Base-by-base conservation (phyloP, 1,284 basidiomycete species). In the Trichosporon faecale region DNA sequence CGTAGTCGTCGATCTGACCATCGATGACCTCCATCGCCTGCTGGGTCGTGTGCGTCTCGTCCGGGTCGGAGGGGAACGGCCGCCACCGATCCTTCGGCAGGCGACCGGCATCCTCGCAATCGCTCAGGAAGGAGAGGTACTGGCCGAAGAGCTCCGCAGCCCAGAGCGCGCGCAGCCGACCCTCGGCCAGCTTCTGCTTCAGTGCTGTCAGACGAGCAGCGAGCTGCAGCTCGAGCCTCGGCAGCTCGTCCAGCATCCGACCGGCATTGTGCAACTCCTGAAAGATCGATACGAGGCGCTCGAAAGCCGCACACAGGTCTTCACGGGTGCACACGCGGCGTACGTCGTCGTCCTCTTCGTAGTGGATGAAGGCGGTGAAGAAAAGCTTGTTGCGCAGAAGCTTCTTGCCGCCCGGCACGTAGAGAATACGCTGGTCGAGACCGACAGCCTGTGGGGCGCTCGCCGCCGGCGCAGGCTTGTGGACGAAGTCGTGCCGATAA, bases 261-360 rank as follows among this genome's bases (percentile, higher is more conserved):
- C 29, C 18, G 5, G 57, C 57, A 29, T 61, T 61, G 57, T 61
- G 57, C 29, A 61, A 18, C 57, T 61, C 57, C 27, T 61, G 57
- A 29, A 61, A 61, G 27, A 61, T 61, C 14, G 57, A 61, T 3
- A 61, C 57, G 57, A 61, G 57, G 29, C 57, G 57, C 57, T 31
- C 18, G 57, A 61, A 61, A 29, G 57, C 57, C 29, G 57, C 57
- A 31, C 57, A 61, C 57, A 61, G 29, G 29, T 61, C 57, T 7
- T 61, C 57, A 18, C 57, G 57, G 18, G 57, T 61, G 29, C 57
- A 61, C 27, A 61, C 29, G 8, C 57, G 57, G 21, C 57, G 57
- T 16, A 61, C 57, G 29, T 61, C 57, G 57, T 61, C 57, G 57
- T 31, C 57, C 57, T 31, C 57, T 29, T 61, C 57, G 57, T 61